These are phyloP conservation scores for Chaetomium cochliodes DNA, from an alignment of 495 filamentous ascomycete species.

Conservation along the genomic window DNA sequence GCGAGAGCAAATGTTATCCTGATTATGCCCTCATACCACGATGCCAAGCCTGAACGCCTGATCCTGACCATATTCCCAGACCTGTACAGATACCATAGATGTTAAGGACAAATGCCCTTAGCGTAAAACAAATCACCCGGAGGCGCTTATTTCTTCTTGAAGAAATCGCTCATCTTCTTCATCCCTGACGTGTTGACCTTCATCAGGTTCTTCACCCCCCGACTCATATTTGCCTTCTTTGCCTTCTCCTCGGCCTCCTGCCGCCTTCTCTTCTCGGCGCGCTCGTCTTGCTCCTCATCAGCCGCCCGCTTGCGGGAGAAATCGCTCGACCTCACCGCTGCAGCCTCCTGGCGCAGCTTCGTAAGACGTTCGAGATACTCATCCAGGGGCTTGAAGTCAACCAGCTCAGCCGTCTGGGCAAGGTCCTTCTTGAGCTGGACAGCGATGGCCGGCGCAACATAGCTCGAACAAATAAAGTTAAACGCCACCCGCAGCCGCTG, in stretches of 20 bases:
- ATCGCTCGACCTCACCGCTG: conserved; percentile 65
- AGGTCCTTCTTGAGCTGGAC: conserved; percentile 51
- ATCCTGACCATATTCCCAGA: conserved; percentile 7
- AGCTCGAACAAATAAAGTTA: conserved; percentile 71
- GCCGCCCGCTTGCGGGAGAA: conserved; percentile 68
- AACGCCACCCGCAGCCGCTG: conserved; percentile 73
- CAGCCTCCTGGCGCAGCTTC: conserved; percentile 64
- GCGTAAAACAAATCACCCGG: conserved; percentile 15
- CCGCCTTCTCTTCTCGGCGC: conserved; percentile 74
- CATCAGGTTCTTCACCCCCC: conserved; percentile 71
- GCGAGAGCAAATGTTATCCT: conserved; percentile 8
- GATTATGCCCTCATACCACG: not conserved
- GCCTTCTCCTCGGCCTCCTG: conserved; percentile 61
- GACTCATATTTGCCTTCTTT: conserved; percentile 67
- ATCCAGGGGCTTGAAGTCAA: conserved; percentile 70
- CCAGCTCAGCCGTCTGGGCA: conserved; percentile 31
- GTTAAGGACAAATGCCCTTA: too few relatives aligned
- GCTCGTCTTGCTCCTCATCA: conserved; percentile 73
- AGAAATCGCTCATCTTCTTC: conserved; percentile 97
- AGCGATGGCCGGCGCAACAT: conserved; percentile 58
- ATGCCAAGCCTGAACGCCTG: conserved; percentile 14
- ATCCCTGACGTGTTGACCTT: conserved; percentile 90
- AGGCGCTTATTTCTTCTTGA: conserved; percentile 60
- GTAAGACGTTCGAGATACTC: conserved; percentile 63
- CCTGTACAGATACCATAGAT: conserved; percentile 3